Base-by-base conservation (phyloP, 2,329 filamentous ascomycete species). In the Colletotrichum siamense region DNA sequence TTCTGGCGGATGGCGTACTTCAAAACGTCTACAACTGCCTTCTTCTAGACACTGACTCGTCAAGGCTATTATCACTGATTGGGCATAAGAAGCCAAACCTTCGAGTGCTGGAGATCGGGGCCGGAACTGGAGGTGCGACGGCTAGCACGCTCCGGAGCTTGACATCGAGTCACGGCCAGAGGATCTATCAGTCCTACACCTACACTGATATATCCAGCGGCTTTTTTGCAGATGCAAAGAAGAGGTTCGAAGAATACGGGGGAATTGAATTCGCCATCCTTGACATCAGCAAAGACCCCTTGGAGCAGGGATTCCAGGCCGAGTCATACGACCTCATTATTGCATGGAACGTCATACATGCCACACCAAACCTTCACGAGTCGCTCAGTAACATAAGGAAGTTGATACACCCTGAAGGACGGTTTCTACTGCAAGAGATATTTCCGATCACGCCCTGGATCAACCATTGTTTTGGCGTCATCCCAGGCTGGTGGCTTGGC, bases 331-430 rank as follows among this genome's bases (percentile, higher is more conserved):
- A 88, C 63, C 15, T 88, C 10, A 66, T 88, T 15, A 77, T 88
- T 26, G 85, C 84, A 2, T 82, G 82, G 5, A 80, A 83, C 39
- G 83, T 86, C 13, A 77, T 89, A 0, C 85, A 88, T 69, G 84
- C 85, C 2, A 87, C 86, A 1, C 52, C 57, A n/a, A 8, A 64
- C 18, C 67, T 77, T 26, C 8, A 15, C 9, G 18, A 57, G 26
- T 39, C 71, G 32, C 39, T 77, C 16, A 12, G 28, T 0, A 77
- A 77, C 44, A 69, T 74, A 28, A 62, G 68, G 7, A 69, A 71
- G 36, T 59, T 77, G 24, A 63, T 77, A 15, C 52, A 63, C 8
- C 75, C 75, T 13, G 16, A 59, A 10, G 75, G 75, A 3, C 34
- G 59, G 30, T 64, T 77, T 6, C 62, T 83, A 8, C 62, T 85